These are phyloP conservation scores for Elongisporangium prolatum DNA, from an alignment of 352 stramenopile species.

Conservation along the genomic window DNA sequence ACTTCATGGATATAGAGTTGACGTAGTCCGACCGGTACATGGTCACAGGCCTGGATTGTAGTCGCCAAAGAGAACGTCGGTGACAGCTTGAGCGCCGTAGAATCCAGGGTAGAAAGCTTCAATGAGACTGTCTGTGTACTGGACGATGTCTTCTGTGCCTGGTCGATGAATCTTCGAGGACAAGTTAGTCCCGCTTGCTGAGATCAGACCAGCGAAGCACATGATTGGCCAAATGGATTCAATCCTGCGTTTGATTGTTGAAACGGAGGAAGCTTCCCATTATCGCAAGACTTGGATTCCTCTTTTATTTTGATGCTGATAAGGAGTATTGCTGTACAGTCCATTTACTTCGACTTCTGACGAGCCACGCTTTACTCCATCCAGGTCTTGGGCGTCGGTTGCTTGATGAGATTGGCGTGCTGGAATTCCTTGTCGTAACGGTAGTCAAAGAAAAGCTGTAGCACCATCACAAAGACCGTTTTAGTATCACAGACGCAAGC, in stretches of 20 bases:
- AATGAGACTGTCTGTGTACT: slow-evolving; percentile 35
- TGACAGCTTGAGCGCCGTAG: slow-evolving; percentile 46
- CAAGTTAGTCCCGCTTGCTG: background rate
- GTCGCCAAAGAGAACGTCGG: slow-evolving; percentile 59
- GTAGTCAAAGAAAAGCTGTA: slow-evolving; percentile 86
- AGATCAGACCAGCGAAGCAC: background rate
- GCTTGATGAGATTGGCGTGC: slow-evolving; percentile 52
- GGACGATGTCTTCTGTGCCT: slow-evolving; percentile 41
- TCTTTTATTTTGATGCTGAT: no score
- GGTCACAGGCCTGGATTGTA: slow-evolving; percentile 60
- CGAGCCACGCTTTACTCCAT: slow-evolving; percentile 56
- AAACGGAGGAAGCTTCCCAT: background rate
- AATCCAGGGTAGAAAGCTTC: slow-evolving; percentile 62
- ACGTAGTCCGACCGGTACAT: slow-evolving; percentile 60
- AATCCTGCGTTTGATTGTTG: background rate
- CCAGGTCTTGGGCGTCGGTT: slow-evolving; percentile 57
- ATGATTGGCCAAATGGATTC: background rate
- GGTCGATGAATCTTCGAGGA: background rate
- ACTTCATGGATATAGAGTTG: slow-evolving; percentile 42
- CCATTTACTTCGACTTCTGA: slow-evolving; percentile 26
- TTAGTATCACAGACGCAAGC: background rate
- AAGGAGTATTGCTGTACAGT: no score
- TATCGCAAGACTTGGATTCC: background rate
- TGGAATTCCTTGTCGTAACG: slow-evolving; percentile 71
- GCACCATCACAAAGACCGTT: background rate